Percentiles rank a stretch among this genome's conserved stretches.
Evolutionary conservation across 108 stramenopile species (phyloP).

Genomic region (Cyclotella atomus): DNA sequence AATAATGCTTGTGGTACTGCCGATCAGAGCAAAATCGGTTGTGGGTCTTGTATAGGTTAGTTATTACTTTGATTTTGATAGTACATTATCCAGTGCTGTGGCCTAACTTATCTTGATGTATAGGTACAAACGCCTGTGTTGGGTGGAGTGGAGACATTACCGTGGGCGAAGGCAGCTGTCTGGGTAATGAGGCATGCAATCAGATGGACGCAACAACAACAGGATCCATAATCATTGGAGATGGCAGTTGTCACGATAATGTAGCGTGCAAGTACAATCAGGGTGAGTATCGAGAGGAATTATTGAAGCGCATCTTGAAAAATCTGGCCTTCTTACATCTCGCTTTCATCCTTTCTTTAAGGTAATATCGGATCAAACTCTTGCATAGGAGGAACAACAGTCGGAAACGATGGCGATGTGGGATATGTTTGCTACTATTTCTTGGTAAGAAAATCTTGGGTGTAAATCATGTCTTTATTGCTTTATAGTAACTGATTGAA

Average conservation of each 20-base stretch:
- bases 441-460: too few species aligned
- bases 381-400: not conserved
- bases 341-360: not conserved
- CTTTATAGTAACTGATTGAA: too few species aligned
- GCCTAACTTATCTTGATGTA: too few species aligned
- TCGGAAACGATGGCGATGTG: not conserved
- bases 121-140: not conserved
- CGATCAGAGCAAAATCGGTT: not conserved
- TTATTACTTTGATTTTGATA: too few species aligned
- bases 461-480: too few species aligned
- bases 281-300: not conserved
- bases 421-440: not conserved
- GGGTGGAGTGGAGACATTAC: not conserved
- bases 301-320: not conserved
- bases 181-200: not conserved
- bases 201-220: not conserved
- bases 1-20: not conserved
- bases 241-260: not conserved
- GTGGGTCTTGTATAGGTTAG: not conserved
- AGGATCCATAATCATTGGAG: not conserved
- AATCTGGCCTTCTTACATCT: not conserved
- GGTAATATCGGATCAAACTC: not conserved
- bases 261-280: not conserved
- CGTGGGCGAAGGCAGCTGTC: not conserved
- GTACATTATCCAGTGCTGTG: too few species aligned